Conservation (phyloP, 2,329 filamentous ascomycete genomes). For the Trichoderma sp. region DNA sequence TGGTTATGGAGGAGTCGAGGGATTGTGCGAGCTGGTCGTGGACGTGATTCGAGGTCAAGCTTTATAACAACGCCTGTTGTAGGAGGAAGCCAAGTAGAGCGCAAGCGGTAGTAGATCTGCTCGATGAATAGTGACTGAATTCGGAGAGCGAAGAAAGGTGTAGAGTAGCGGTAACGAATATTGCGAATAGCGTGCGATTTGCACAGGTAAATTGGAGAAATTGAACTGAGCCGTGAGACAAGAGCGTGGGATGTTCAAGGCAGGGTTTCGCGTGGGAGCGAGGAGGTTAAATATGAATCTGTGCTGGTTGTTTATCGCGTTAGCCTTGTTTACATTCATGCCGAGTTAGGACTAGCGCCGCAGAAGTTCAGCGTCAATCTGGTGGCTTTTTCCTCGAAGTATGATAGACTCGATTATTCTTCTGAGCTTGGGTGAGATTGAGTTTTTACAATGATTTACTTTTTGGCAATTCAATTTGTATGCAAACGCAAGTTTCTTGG, state of each 20-base stretch:
- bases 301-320: conserved; percentile 16
- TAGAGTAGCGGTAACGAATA: not conserved
- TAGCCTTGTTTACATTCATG: conserved; percentile 23
- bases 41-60: not conserved
- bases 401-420: not conserved
- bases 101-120: not conserved
- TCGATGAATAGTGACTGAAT: not conserved
- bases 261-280: not conserved
- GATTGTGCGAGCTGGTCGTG: not conserved
- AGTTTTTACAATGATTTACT: not conserved
- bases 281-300: not conserved
- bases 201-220: not conserved
- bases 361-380: not conserved
- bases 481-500: not conserved
- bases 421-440: not conserved
- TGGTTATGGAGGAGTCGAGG: not conserved
- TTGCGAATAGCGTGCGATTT: not conserved
- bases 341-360: conserved; percentile 19
- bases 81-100: not conserved
- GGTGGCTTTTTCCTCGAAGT: not conserved
- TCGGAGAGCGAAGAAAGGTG: not conserved
- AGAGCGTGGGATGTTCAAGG: conserved; percentile 6
- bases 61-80: not conserved
- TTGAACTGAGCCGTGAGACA: not conserved
- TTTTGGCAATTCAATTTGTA: not conserved